Percentiles rank a stretch among this genome's conserved stretches.
These are phyloP conservation scores for Calonectria naviculata DNA, from an alignment of 2,329 filamentous ascomycete species.

Conservation along the genomic window DNA sequence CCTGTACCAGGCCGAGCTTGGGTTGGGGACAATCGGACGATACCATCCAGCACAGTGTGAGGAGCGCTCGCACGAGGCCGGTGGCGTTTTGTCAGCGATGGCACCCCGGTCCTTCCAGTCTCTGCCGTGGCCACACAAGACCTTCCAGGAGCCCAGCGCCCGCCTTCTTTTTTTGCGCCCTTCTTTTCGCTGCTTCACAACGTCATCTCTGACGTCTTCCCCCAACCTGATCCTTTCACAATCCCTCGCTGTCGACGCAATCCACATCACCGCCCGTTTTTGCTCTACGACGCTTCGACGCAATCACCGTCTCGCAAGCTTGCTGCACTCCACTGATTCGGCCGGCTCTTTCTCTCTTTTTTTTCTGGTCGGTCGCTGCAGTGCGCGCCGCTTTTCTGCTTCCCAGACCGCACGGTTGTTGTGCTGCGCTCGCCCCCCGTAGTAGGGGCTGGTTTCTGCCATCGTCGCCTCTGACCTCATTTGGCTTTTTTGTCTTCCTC, in stretches of 20 bases:
- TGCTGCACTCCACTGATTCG: constrained; percentile 38
- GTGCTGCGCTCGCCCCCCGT: constrained; percentile 34
- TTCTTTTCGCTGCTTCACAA: constrained; percentile 53
- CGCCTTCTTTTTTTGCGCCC: constrained; percentile 48
- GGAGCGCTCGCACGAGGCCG: constrained; percentile 6
- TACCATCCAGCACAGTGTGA: constrained; percentile 38
- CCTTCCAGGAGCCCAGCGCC: constrained; percentile 45
- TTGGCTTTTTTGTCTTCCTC: constrained; percentile 45
- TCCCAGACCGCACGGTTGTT: constrained; percentile 30
- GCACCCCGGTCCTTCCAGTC: constrained; percentile 24
- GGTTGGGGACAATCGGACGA: constrained; percentile 39
- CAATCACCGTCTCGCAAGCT: constrained; percentile 32
- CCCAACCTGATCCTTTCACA: constrained; percentile 50
- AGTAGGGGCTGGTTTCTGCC: constrained; percentile 32
- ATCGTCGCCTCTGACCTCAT: constrained; percentile 54
- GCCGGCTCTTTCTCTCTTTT: constrained; percentile 11
- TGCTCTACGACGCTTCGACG: constrained; percentile 31
- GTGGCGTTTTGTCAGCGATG: constrained; percentile 26
- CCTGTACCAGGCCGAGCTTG: constrained; percentile 16
- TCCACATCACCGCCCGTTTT: constrained; percentile 42
- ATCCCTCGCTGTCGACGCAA: constrained; percentile 46
- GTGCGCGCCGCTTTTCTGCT: constrained; percentile 23
- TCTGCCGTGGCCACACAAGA: constrained; percentile 31
- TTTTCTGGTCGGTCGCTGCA: constrained; percentile 4
- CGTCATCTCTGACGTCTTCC: constrained; percentile 62